Evolutionary conservation across 495 filamentous ascomycete species (phyloP), one percentile per base, ranked within the genome.

Genomic region (Aspergillus homomorphus): DNA sequence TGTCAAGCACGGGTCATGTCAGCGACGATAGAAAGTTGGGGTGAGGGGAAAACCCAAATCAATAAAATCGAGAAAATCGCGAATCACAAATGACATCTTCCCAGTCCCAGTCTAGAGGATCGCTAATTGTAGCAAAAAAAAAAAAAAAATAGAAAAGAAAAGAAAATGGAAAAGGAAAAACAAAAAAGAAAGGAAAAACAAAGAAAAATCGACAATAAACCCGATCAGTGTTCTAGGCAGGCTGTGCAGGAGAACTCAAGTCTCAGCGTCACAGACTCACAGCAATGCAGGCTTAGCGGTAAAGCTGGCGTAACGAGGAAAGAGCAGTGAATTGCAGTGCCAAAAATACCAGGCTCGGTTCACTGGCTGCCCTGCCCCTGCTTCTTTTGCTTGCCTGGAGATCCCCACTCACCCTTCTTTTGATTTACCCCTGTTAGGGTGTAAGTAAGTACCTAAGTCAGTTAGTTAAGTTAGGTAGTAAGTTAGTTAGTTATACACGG

Each of bases 281-380:
- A 28, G 26, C 26, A 28, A 53, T 54, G 51, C 57, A 59, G 51
- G 57, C 44, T 50, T 59, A 59, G 57, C n/a, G 51, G 49, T 56
- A 56, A 51, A 21, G 8, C 33, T 23, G 45, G 53, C 21, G 55
- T 57, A 57, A 19, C 53, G 45, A 42, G 44, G 54, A 19, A 30
- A 33, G 24, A n/a, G 21, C 15, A 48, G 24, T 16, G 49, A 33
- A n/a, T n/a, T n/a, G n/a, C n/a, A n/a, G n/a, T 60, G 58, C 58
- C 58, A 65, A 62, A 59, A 62, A 54, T 62, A 62, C 58, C 52
- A 41, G 53, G 62, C 44, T 42, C 28, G 43, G 62, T 60, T 64
- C 62, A 64, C 58, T 58, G 61, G 56, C 58, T 53, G 52, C 51
- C 50, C 57, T 57, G 42, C 48, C 51, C 57, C 63, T 62, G 60